Percentiles rank a stretch among this genome's conserved stretches.
Evolutionary conservation across 345 rosid species (phyloP).

Genomic region (Eucalyptus globulus): DNA sequence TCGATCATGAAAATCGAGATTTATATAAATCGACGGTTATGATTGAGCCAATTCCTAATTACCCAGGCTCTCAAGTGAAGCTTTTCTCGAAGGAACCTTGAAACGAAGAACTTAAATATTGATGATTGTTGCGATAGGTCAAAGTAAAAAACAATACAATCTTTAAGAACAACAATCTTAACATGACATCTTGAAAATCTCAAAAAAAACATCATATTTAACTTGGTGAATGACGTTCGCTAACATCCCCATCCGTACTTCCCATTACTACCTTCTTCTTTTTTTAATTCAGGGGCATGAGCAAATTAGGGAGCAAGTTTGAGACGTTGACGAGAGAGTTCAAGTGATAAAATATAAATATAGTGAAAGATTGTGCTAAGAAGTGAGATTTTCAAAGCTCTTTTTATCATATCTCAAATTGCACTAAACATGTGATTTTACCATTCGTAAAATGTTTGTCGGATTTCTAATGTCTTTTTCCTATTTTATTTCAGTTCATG

Average conservation of each 20-base stretch:
- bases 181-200: neutral
- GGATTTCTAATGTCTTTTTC: neutral
- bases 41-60: neutral
- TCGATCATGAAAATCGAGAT: neutral
- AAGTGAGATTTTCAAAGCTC: neutral
- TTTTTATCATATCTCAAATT: no score
- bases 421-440: neutral
- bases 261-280: neutral
- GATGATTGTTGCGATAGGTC: neutral
- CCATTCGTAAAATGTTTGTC: no score
- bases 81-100: neutral
- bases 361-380: neutral
- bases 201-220: accelerated
- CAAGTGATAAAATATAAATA: no score
- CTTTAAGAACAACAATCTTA: neutral
- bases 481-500: neutral
- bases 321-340: no score
- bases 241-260: neutral
- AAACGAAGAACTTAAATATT: no score
- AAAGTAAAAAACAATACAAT: neutral
- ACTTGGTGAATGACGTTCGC: neutral
- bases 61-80: neutral
- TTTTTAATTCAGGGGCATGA: accelerated
- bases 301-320: neutral
- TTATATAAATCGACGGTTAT: no score